Evolutionary conservation across 2,329 filamentous ascomycete genomes (phyloP).

Genomic region (Colletotrichum trifolii): DNA sequence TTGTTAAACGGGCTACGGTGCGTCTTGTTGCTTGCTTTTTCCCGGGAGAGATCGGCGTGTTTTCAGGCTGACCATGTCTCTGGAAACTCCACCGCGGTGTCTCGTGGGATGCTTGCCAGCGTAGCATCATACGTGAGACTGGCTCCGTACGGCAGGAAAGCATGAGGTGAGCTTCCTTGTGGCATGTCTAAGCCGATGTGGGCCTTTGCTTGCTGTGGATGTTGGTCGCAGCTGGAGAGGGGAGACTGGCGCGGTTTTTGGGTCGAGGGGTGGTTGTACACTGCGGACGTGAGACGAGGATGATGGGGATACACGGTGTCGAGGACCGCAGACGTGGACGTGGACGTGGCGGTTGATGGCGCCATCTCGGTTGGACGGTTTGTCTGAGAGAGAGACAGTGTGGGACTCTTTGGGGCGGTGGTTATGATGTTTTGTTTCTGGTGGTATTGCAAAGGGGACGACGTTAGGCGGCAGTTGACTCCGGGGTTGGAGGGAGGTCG

Average conservation of each 20-base stretch:
- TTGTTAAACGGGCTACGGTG: too few species aligned
- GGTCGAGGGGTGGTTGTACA: too few species aligned
- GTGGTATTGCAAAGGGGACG: slow-evolving; percentile 5
- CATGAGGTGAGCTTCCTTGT: too few species aligned
- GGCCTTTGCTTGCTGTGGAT: background rate
- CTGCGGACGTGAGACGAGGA: background rate
- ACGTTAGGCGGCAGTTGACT: slow-evolving; percentile 6
- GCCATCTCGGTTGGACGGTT: slow-evolving; percentile 13
- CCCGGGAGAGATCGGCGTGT: too few species aligned
- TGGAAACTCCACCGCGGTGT: too few species aligned
- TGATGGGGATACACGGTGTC: background rate
- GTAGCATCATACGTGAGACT: too few species aligned
- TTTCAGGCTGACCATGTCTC: too few species aligned
- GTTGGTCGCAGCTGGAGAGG: background rate
- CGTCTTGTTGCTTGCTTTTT: too few species aligned
- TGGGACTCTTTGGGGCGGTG: slow-evolving; percentile 1
- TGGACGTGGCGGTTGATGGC: slow-evolving; percentile 26
- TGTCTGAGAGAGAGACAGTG: slow-evolving; percentile 11
- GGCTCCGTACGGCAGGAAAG: too few species aligned
- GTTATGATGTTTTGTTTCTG: background rate
- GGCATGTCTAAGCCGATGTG: too few species aligned
- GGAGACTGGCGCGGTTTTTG: too few species aligned
- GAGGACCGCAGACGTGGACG: background rate
- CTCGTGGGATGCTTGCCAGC: too few species aligned
- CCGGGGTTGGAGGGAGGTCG: background rate